Evolutionary conservation across 306 rosid genomes (phyloP).

Genomic region (Heteromeles arbutifolia): DNA sequence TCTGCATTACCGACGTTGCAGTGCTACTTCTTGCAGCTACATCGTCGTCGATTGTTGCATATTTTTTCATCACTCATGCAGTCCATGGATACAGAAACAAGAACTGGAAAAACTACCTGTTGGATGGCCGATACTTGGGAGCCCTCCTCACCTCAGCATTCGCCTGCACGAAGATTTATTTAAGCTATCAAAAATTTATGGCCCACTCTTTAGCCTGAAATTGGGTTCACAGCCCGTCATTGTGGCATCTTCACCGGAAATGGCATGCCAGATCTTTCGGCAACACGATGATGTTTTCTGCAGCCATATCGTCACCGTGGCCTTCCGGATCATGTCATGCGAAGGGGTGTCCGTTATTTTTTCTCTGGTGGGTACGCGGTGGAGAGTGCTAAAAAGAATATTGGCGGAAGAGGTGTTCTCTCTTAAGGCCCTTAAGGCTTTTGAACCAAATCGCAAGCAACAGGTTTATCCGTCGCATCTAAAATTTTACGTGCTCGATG

Average conservation of each 20-base stretch:
- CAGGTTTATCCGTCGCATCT: background rate
- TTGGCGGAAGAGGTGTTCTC: no score
- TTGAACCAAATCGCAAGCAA: background rate
- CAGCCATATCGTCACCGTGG: background rate
- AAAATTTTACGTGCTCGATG: no score
- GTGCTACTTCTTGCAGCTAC: no score
- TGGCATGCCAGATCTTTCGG: background rate
- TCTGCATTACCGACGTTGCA: no score
- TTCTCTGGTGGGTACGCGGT: background rate
- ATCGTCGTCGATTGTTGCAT: no score
- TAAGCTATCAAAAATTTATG: background rate
- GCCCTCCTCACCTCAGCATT: background rate
- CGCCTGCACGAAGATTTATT: no score
- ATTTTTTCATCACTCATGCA: no score
- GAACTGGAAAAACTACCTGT: background rate
- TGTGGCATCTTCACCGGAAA: background rate
- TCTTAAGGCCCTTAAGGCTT: background rate
- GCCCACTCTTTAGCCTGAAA: background rate
- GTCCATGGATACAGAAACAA: background rate
- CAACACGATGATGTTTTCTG: background rate
- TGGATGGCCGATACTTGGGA: background rate
- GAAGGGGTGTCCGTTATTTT: no score
- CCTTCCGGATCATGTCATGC: background rate
- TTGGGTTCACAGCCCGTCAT: background rate
- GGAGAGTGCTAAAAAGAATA: background rate